Base-by-base conservation (phyloP, 306 rosid genomes). In the Canavalia gladiata region DNA sequence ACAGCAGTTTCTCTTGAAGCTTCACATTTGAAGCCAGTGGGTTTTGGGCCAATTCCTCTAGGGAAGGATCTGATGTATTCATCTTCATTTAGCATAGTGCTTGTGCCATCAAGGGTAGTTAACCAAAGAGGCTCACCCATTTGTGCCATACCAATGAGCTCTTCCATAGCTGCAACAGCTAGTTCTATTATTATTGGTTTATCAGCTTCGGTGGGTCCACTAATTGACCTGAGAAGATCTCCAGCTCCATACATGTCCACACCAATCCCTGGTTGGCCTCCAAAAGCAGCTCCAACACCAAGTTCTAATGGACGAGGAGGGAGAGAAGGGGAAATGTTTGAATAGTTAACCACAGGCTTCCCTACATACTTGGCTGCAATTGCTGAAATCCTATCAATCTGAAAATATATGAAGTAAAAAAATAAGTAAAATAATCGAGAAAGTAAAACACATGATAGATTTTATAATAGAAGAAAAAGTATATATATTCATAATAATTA, bases 151-250 rank as follows among this genome's bases (percentile, higher is more conserved):
- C 91, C 87, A 68, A 85, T 67, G 0, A 96, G 90, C 41, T 96
- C 99, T 74, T 96, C 99, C 97, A 96, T 96, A 4, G 99, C 98
- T 8, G 95, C 91, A 50, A 96, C 98, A 0, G 98, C 99, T 1
- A 96, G 96, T 89, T 96, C 99, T 25, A 96, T 92, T 47, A 94
- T 87, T 80, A 96, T 85, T 1, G 98, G 98, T 50, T 96, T 96
- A 46, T 96, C 99, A 0, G 92, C 97, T 77, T 94, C 99, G 0
- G 84, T 86, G 0, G 97, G 95, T 0, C 88, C 91, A 30, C 86
- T 88, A 7, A 96, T 90, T 4, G 99, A 84, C 80, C 97, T 81
- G 7, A 93, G 78, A 18, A 96, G 84, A 74, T 96, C 98, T 7
- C 97, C 93, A 4, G 90, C 82, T 3, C 93, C 89, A 18, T 82